A percentile compares a stretch with the other conserved stretches of the same genome.
Conservation (phyloP, 306 rosid species). For the Quercus alba region DNA sequence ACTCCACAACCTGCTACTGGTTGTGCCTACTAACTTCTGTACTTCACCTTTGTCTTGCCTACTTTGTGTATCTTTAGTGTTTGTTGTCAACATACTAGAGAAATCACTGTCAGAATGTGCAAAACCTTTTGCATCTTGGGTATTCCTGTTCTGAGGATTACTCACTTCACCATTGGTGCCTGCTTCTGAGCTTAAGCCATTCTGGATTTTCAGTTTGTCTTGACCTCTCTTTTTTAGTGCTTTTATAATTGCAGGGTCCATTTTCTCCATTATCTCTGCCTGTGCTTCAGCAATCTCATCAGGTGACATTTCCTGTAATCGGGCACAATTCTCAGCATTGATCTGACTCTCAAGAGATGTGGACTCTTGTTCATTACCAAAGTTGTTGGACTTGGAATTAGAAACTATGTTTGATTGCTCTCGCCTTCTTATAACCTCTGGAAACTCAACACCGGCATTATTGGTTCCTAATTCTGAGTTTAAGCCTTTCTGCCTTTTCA, state of each 20-base stretch:
- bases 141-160: conserved; percentile 28
- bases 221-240: conserved; percentile 68
- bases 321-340: conserved; percentile 68
- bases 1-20: conserved; percentile 62
- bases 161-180: conserved; percentile 19
- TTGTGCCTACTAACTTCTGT: conserved; percentile 26
- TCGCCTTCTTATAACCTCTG: conserved; percentile 4
- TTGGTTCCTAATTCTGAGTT: too few relatives aligned
- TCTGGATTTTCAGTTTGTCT: conserved; percentile 46
- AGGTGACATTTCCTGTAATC: conserved; percentile 60
- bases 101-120: conserved; percentile 21
- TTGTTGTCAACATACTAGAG: conserved; percentile 17
- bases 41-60: conserved; percentile 25
- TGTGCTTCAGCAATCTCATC: conserved; percentile 75
- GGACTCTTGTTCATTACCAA: conserved; percentile 31
- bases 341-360: conserved; percentile 58
- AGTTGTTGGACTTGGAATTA: conserved; percentile 24
- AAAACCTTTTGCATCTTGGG: conserved; percentile 24
- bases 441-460: conserved; percentile 8
- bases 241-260: conserved; percentile 53
- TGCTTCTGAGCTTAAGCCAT: conserved; percentile 27
- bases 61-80: conserved; percentile 23
- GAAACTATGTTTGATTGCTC: conserved; percentile 27
- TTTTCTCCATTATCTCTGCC: conserved; percentile 73
- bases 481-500: conserved; percentile 33